phyloP scores from a whole-genome alignment of 1,284 basidiomycete species.

The Trichosporon ovoides region DNA sequence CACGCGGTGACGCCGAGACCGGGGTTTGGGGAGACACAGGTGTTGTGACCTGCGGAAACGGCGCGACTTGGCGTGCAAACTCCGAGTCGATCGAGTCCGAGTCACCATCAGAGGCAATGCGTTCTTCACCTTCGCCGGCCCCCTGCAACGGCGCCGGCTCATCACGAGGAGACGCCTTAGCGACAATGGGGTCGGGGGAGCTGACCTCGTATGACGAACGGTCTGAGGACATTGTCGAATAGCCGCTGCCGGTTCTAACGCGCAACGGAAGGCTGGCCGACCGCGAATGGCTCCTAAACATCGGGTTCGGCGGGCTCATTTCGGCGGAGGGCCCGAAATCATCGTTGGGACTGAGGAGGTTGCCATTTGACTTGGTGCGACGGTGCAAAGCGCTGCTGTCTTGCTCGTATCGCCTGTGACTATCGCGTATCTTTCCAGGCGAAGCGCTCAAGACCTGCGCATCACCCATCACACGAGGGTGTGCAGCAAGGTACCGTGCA shows the following conservation, averaged over 20 bases:
- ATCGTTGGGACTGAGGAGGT: not conserved
- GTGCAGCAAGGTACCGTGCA: constrained; percentile 22
- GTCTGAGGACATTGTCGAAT: not conserved
- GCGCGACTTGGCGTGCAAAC: constrained; percentile 5
- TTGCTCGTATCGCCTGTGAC: not conserved
- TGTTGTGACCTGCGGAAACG: not conserved
- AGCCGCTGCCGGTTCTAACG: not conserved
- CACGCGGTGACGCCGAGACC: not conserved
- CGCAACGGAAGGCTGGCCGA: constrained; percentile 35
- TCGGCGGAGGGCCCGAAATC: not conserved
- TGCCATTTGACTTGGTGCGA: constrained; percentile 29
- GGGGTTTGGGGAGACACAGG: not conserved
- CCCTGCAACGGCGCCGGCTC: not conserved
- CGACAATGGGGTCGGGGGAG: not conserved
- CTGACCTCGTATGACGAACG: not conserved
- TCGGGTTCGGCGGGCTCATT: not conserved
- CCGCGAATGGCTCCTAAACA: constrained; percentile 26
- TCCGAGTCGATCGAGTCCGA: constrained; percentile 13
- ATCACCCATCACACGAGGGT: constrained; percentile 19
- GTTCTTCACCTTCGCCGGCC: constrained; percentile 6
- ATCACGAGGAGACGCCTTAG: not conserved
- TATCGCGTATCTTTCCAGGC: not conserved
- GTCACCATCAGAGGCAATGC: constrained; percentile 10
- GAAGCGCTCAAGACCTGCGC: constrained; percentile 9
- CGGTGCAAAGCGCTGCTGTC: constrained; percentile 14